Evolutionary conservation across 352 stramenopile species (phyloP).

Genomic region (Saprolegnia diclina): DNA sequence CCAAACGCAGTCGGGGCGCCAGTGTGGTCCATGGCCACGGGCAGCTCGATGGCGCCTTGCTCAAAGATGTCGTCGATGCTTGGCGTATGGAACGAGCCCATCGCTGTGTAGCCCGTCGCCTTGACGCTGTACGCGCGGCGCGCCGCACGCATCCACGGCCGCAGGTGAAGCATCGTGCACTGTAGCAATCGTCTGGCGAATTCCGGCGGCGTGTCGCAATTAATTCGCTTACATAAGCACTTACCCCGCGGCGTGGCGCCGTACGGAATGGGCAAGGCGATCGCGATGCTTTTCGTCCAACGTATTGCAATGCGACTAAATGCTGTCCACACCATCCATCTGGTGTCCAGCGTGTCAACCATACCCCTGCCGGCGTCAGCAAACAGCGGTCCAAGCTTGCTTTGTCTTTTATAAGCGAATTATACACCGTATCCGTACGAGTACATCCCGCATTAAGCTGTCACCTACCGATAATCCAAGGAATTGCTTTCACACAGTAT

Average conservation of each 20-base stretch:
- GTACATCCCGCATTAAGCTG: no score
- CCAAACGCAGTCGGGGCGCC: constrained; percentile 1
- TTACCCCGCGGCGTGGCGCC: not conserved
- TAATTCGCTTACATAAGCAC: not conserved
- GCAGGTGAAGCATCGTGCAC: not conserved
- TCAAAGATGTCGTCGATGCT: constrained; percentile 54
- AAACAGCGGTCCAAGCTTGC: no score
- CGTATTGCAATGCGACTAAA: no score
- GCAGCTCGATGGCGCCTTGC: constrained; percentile 18
- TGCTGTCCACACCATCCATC: no score
- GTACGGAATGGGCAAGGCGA: not conserved
- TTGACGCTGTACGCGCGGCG: not conserved
- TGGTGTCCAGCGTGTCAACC: no score
- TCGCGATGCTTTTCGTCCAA: not conserved
- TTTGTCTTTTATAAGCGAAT: no score
- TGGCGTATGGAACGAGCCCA: constrained; percentile 73
- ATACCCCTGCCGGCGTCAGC: no score
- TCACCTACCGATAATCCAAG: no score
- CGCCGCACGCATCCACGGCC: no score
- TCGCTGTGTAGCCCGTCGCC: constrained; percentile 49
- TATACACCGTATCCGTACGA: no score
- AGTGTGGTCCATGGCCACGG: constrained; percentile 30
- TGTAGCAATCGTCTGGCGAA: not conserved
- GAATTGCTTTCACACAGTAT: not conserved
- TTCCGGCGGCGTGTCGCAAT: not conserved